Evolutionary conservation across 2,329 filamentous ascomycete genomes (phyloP), one percentile per base, ranked within the genome.

Genomic region (Sclerotinia nivalis): DNA sequence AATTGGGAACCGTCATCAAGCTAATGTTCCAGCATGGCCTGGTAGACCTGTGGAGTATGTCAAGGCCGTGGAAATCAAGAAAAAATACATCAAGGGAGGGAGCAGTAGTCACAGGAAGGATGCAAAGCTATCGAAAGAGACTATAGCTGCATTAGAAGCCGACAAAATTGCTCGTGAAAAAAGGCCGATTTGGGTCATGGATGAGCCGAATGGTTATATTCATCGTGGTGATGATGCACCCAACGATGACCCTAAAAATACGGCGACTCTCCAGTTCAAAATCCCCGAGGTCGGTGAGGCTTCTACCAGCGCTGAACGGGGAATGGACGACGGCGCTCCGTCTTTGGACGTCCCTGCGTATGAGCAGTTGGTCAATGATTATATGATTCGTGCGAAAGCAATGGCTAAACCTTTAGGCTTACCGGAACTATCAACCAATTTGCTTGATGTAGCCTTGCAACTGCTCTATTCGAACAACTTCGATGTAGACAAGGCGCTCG

Each of bases 101-200:
- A 82, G 83, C 66, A 58, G 52, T 43, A 52, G 55, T 22, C 87
- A 89, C 70, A 93, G 93, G 79, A 94, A 92, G 77, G 91, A 93
- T 71, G 83, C 86, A 50, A 96, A 94, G 75, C 81, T 90, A 58
- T 89, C 90, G 37, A 97, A 96, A 79, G 94, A 97, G 75, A 88
- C 90, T 0, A 83, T 91, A 68, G 91, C 92, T 49, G 90, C 90
- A 2, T 83, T 93, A 9, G 95, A 97, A 80, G 90, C 91, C 10
- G 93, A 97, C 74, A 94, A 92, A 75, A 85, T 89, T 54, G 88
- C 90, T 73, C 89, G 89, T 71, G 93, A 93, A 69, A 93, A 90
- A 73, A 89, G 94, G 28, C 95, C 95, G 0, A 96, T 94, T 80
- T 97, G 93, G 93, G 86, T 98, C 45, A 90, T 96, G 82, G 96